These are phyloP conservation scores for Litsea cubeba DNA, from an alignment of 164 flowering plant genomes.

Conservation along the genomic window DNA sequence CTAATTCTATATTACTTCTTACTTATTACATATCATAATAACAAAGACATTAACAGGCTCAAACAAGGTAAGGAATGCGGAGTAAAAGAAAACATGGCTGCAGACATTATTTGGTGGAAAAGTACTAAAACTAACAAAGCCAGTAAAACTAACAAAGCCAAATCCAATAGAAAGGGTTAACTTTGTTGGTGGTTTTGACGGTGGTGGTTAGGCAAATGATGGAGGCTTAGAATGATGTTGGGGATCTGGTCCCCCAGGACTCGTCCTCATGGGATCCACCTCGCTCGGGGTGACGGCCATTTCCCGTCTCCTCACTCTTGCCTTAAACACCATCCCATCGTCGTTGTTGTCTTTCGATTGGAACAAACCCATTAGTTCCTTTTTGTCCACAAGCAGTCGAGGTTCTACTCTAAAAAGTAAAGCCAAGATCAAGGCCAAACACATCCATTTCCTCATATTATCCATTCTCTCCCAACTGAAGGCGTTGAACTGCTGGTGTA, in stretches of 20 bases:
- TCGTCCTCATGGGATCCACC: background rate
- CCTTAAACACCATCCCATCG: background rate
- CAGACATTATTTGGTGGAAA: too few relatives aligned
- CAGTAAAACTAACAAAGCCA: too few relatives aligned
- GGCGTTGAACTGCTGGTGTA: background rate
- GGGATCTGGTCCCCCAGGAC: constrained; percentile 22
- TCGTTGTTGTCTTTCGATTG: background rate
- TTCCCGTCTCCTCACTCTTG: background rate
- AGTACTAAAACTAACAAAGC: background rate
- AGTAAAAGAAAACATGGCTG: too few relatives aligned
- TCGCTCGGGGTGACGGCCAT: background rate
- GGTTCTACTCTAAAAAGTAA: constrained; percentile 4
- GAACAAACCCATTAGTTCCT: background rate
- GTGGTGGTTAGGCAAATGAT: too few relatives aligned
- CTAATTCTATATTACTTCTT: too few relatives aligned
- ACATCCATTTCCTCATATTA: constrained; percentile 1
- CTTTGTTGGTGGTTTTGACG: too few relatives aligned
- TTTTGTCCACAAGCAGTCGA: background rate
- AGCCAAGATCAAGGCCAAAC: constrained; percentile 1
- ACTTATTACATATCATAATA: too few relatives aligned
- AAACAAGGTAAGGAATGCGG: too few relatives aligned
- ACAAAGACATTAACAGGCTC: too few relatives aligned
- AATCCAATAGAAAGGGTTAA: too few relatives aligned
- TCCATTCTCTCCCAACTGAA: constrained; percentile 3
- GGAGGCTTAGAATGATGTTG: constrained; percentile 13